These are phyloP conservation scores for Chaetomium olivaceum DNA, from an alignment of 2,329 filamentous ascomycete genomes.

Conservation along the genomic window DNA sequence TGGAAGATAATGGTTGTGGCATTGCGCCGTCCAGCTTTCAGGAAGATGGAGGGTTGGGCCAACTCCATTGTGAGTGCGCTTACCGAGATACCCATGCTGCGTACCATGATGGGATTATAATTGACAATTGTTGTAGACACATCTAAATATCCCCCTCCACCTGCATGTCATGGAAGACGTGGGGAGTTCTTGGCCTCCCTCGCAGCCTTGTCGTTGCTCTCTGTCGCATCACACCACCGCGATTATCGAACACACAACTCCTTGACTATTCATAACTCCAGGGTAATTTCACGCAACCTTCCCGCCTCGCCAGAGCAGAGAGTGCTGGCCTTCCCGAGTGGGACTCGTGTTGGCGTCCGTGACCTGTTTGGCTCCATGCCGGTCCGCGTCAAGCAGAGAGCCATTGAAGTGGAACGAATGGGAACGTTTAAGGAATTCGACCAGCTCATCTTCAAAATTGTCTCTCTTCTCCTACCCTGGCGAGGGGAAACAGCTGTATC, in stretches of 20 bases:
- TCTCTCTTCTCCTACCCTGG: slow-evolving; percentile 72
- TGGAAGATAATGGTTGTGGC: slow-evolving; percentile 83
- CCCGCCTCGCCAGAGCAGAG: slow-evolving; percentile 62
- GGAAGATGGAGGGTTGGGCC: slow-evolving; percentile 69
- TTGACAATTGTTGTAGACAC: slow-evolving; percentile 59
- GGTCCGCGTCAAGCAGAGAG: slow-evolving; percentile 81
- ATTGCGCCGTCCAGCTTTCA: slow-evolving; percentile 73
- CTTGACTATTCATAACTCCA: slow-evolving; percentile 69
- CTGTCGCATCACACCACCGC: slow-evolving; percentile 70
- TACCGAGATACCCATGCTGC: not conserved
- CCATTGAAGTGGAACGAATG: slow-evolving; percentile 52
- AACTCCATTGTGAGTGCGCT: slow-evolving; percentile 63
- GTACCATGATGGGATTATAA: slow-evolving; percentile 14
- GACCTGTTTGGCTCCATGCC: slow-evolving; percentile 90
- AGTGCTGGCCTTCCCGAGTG: slow-evolving; percentile 59
- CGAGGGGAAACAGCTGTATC: slow-evolving; percentile 55
- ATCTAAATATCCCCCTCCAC: slow-evolving; percentile 62
- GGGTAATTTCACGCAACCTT: slow-evolving; percentile 61
- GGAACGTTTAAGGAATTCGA: slow-evolving; percentile 65
- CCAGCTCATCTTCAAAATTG: slow-evolving; percentile 57
- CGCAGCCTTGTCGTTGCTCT: slow-evolving; percentile 72
- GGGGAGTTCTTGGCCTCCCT: slow-evolving; percentile 79
- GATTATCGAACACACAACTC: slow-evolving; percentile 62
- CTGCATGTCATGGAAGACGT: slow-evolving; percentile 61
- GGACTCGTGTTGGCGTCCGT: slow-evolving; percentile 73